Evolutionary conservation across 257 asterid species (phyloP).

Genomic region (Plantago ovata): DNA sequence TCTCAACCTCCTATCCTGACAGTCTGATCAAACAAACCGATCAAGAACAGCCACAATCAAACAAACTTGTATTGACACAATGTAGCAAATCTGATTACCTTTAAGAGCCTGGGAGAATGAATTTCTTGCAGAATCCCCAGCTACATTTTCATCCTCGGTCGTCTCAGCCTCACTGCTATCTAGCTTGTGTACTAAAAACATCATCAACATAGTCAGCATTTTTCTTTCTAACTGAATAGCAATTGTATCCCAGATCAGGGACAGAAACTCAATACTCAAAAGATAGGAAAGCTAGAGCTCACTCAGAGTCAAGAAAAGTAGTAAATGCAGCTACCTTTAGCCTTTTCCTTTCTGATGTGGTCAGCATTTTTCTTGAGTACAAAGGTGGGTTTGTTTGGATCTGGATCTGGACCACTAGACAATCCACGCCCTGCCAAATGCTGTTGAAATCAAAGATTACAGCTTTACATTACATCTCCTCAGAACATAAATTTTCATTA

Average conservation of each 20-base stretch:
- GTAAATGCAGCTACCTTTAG: slow-evolving; percentile 50
- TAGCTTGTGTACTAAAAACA: slow-evolving; percentile 42
- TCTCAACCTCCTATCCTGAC: slow-evolving; percentile 70
- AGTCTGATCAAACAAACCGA: slow-evolving; percentile 47
- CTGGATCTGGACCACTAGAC: slow-evolving; percentile 80
- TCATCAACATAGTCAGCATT: slow-evolving; percentile 18
- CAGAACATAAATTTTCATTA: slow-evolving; percentile 18
- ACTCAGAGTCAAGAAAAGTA: slow-evolving; percentile 20
- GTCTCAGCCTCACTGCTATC: slow-evolving; percentile 72
- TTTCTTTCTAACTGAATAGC: slow-evolving; percentile 11
- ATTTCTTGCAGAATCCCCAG: slow-evolving; percentile 68
- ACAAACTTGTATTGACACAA: neutral
- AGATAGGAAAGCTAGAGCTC: slow-evolving; percentile 12
- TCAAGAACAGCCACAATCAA: neutral
- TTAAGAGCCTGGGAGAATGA: slow-evolving; percentile 90
- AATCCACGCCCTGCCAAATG: slow-evolving; percentile 71
- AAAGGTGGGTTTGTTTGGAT: slow-evolving; percentile 50
- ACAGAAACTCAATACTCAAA: slow-evolving; percentile 8
- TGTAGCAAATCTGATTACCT: slow-evolving; percentile 38
- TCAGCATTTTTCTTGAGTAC: slow-evolving; percentile 43
- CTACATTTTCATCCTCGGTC: slow-evolving; percentile 60
- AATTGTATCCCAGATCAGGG: slow-evolving; percentile 10
- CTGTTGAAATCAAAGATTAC: slow-evolving; percentile 71
- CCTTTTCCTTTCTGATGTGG: slow-evolving; percentile 58
- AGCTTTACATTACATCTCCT: slow-evolving; percentile 41